Conservation (phyloP, 148 eudicot genomes). For the Talinum fruticosum region DNA sequence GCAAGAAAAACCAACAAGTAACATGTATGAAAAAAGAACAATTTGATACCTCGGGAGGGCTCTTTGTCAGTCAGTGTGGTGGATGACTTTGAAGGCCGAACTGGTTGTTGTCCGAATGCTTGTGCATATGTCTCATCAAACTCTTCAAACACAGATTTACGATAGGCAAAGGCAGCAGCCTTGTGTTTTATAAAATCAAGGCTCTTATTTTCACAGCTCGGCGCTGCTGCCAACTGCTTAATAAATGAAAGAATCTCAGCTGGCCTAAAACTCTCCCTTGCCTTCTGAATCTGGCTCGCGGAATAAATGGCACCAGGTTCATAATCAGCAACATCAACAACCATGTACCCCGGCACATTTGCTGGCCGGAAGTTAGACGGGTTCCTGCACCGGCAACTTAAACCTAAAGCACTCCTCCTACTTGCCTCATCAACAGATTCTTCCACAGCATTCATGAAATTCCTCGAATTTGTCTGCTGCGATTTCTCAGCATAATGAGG, state of each 20-base stretch:
- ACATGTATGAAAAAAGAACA: not conserved
- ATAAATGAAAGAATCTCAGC: constrained; percentile 45
- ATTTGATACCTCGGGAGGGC: constrained; percentile 53
- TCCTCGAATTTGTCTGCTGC: constrained; percentile 51
- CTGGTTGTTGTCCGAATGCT: constrained; percentile 70
- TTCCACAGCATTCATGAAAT: constrained; percentile 71
- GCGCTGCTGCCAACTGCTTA: constrained; percentile 54
- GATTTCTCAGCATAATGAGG: constrained; percentile 63
- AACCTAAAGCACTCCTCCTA: constrained; percentile 64
- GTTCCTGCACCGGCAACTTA: constrained; percentile 75
- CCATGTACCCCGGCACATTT: constrained; percentile 42
- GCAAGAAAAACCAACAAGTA: not conserved
- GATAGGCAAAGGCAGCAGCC: constrained; percentile 63
- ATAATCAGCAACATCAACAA: constrained; percentile 67
- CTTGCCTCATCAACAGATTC: constrained; percentile 80
- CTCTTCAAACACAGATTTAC: constrained; percentile 71
- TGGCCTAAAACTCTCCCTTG: constrained; percentile 64
- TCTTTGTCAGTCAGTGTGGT: constrained; percentile 30
- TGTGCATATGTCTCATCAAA: constrained; percentile 89
- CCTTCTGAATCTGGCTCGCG: constrained; percentile 52
- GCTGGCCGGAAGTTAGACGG: constrained; percentile 57
- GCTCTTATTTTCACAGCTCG: constrained; percentile 29
- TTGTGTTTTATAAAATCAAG: constrained; percentile 53
- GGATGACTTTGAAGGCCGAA: constrained; percentile 36
- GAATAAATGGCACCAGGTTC: constrained; percentile 65